A percentile compares a stretch with the other conserved stretches of the same genome.
These are phyloP conservation scores for Xerocomellus amylosporus DNA, from an alignment of 768 basidiomycete genomes.

Conservation along the genomic window DNA sequence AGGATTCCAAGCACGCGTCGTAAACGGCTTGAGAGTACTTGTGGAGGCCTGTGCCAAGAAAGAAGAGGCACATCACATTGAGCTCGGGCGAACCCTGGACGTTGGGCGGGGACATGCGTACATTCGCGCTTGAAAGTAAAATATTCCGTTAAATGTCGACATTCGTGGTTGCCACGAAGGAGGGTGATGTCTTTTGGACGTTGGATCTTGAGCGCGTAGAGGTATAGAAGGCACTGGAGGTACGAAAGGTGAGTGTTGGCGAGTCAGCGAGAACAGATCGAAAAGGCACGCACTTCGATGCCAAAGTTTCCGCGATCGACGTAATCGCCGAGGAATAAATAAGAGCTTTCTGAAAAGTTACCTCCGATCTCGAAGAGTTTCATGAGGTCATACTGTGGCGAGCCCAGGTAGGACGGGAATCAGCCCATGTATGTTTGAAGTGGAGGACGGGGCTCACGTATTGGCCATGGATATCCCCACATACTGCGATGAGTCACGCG, in stretches of 20 bases:
- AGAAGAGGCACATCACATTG: slow-evolving; percentile 7
- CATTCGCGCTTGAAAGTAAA: slow-evolving; percentile 98
- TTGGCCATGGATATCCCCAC: slow-evolving; percentile 97
- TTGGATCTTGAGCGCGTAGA: slow-evolving; percentile 91
- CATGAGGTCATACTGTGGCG: slow-evolving; percentile 90
- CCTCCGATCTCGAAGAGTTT: slow-evolving; percentile 97
- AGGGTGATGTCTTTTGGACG: slow-evolving; percentile 80
- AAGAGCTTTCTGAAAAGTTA: slow-evolving; percentile 74
- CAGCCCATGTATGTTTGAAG: slow-evolving; percentile 37
- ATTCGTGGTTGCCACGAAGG: slow-evolving; percentile 96
- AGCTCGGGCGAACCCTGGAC: slow-evolving; percentile 4
- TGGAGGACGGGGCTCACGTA: slow-evolving; percentile 75
- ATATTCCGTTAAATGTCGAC: slow-evolving; percentile 93
- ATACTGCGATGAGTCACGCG: slow-evolving; percentile 51
- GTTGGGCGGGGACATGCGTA: slow-evolving; percentile 38
- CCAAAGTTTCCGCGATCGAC: slow-evolving; percentile 95
- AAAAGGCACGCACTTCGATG: slow-evolving; percentile 51
- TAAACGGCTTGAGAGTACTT: slow-evolving; percentile 55
- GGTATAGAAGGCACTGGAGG: slow-evolving; percentile 79
- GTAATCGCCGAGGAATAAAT: slow-evolving; percentile 95
- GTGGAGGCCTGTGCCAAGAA: slow-evolving; percentile 24
- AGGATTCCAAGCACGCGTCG: slow-evolving; percentile 88
- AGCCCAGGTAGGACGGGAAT: background rate
- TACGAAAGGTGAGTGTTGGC: background rate
- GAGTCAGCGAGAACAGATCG: background rate